phyloP scores from a whole-genome alignment of 257 asterid species.

The Prunella vulgaris region DNA sequence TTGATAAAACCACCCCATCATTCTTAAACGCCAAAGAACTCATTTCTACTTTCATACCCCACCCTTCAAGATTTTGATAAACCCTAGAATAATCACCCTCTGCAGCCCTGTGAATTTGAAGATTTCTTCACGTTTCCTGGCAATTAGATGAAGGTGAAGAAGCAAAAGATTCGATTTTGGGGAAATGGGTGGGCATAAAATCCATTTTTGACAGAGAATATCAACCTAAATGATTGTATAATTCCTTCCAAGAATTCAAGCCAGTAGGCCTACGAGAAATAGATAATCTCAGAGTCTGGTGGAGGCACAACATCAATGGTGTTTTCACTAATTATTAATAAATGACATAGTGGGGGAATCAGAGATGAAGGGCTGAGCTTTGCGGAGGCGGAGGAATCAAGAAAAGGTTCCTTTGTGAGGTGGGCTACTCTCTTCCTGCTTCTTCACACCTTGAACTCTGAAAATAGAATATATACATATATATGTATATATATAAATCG shows the following conservation, averaged over 20 bases:
- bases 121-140: constrained; percentile 38
- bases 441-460: constrained; percentile 28
- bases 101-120: not conserved
- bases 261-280: no score
- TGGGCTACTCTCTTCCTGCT: constrained; percentile 32
- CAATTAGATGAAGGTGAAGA: constrained; percentile 15
- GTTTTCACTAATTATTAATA: not conserved
- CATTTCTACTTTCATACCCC: constrained; percentile 34
- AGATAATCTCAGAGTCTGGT: not conserved
- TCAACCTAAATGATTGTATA: constrained; percentile 1
- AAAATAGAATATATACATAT: not conserved
- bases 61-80: constrained; percentile 27
- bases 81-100: constrained; percentile 2
- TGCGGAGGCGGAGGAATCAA: constrained; percentile 28
- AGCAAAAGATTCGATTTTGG: constrained; percentile 29
- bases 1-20: constrained; percentile 39
- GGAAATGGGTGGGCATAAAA: constrained; percentile 27
- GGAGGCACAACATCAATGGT: not conserved
- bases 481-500: not conserved
- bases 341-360: constrained; percentile 12
- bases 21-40: constrained; percentile 41
- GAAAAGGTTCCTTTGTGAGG: constrained; percentile 23
- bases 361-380: constrained; percentile 8
- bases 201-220: constrained; percentile 39
- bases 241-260: not conserved